phyloP scores from a whole-genome alignment of 1,284 basidiomycete species.

The Sporisorium exsertum region DNA sequence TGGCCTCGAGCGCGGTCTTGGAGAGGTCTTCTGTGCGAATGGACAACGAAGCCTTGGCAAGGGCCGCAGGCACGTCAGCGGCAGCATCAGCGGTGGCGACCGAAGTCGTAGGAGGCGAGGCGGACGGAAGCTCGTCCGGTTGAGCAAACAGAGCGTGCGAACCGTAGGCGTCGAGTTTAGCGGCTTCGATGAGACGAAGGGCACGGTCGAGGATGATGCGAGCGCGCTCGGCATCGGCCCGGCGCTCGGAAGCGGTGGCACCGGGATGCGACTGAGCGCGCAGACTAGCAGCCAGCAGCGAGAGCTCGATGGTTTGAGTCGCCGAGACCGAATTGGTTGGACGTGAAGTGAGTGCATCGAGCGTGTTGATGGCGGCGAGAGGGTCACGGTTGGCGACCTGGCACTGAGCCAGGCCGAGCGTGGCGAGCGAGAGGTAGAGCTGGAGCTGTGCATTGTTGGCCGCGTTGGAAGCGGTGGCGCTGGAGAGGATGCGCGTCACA shows the following conservation, averaged over 20 bases:
- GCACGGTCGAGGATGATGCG: slow-evolving; percentile 62
- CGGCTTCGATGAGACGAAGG: slow-evolving; percentile 58
- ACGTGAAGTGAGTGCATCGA: slow-evolving; percentile 54
- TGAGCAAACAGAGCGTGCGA: slow-evolving; percentile 25
- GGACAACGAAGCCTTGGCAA: slow-evolving; percentile 45
- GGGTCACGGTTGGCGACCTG: slow-evolving; percentile 58
- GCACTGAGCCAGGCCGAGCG: slow-evolving; percentile 65
- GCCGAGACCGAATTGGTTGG: slow-evolving; percentile 38
- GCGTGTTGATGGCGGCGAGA: slow-evolving; percentile 60
- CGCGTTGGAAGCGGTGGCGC: slow-evolving; percentile 15
- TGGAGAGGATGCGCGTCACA: slow-evolving; percentile 38
- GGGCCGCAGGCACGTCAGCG: slow-evolving; percentile 32
- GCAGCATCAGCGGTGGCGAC: slow-evolving; percentile 29
- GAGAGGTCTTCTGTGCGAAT: slow-evolving; percentile 52
- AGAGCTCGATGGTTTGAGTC: slow-evolving; percentile 56
- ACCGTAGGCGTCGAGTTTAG: slow-evolving; percentile 42
- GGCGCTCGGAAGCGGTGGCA: slow-evolving; percentile 49
- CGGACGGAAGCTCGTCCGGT: slow-evolving; percentile 38
- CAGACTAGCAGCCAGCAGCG: slow-evolving; percentile 59
- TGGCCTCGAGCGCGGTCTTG: slow-evolving; percentile 48
- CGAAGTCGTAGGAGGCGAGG: slow-evolving; percentile 15
- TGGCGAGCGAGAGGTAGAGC: slow-evolving; percentile 57
- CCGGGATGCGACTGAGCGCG: slow-evolving; percentile 59
- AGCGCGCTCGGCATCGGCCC: slow-evolving; percentile 53
- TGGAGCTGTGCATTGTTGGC: slow-evolving; percentile 40